Conservation (phyloP, 2,329 filamentous ascomycete genomes). For the Claviceps sp. region DNA sequence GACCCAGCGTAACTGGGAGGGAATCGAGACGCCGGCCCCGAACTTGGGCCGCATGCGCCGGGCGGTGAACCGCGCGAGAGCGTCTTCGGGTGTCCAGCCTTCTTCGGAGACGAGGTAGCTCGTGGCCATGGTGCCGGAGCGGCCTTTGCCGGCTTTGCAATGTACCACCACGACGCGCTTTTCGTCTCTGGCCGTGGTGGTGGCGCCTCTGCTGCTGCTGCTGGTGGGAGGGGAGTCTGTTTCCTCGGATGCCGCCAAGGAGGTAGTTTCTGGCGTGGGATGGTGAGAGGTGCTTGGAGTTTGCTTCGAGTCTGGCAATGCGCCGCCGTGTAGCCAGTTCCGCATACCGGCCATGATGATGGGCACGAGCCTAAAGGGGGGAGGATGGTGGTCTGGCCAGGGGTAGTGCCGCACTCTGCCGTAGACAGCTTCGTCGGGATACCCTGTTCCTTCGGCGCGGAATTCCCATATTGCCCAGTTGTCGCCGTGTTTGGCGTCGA, state of each 20-base stretch:
- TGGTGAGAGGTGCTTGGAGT: background rate
- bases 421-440: slow-evolving; percentile 82
- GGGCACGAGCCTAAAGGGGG: slow-evolving; percentile 79
- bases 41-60: slow-evolving; percentile 81
- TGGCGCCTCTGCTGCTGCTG: background rate
- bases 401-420: slow-evolving; percentile 79
- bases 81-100: slow-evolving; percentile 40
- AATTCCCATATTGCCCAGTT: slow-evolving; percentile 98
- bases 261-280: background rate
- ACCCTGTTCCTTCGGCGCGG: slow-evolving; percentile 88
- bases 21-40: slow-evolving; percentile 81
- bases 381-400: slow-evolving; percentile 94
- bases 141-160: slow-evolving; percentile 92
- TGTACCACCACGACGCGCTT: slow-evolving; percentile 75
- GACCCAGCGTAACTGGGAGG: slow-evolving; percentile 80
- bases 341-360: slow-evolving; percentile 86
- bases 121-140: slow-evolving; percentile 77
- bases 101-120: slow-evolving; percentile 85
- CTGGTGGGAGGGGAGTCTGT: slow-evolving; percentile 1
- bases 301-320: slow-evolving; percentile 16
- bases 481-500: slow-evolving; percentile 69
- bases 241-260: slow-evolving; percentile 13
- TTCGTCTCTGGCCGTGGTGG: slow-evolving; percentile 15
- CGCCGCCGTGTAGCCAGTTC: slow-evolving; percentile 59
- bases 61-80: slow-evolving; percentile 52